Evolutionary conservation across 441 rosid species (phyloP).

Genomic region (Erodium texanum): DNA sequence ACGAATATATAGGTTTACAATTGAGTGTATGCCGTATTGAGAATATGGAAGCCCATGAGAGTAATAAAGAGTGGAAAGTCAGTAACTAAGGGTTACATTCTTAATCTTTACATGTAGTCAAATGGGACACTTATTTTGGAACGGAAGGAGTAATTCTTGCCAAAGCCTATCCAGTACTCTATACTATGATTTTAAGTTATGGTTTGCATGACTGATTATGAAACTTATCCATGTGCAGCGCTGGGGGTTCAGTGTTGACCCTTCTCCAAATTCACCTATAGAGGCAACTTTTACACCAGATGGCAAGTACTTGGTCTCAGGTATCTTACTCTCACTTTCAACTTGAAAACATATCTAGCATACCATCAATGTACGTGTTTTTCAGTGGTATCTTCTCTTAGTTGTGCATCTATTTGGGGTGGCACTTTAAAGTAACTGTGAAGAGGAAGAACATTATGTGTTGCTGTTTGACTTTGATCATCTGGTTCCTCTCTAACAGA

Average conservation of each 20-base stretch:
- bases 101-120: too few species aligned
- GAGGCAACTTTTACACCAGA: slow-evolving; percentile 97
- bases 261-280: slow-evolving; percentile 62
- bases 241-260: slow-evolving; percentile 84
- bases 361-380: not conserved
- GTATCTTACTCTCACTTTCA: slow-evolving; percentile 28
- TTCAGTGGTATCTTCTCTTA: too few species aligned
- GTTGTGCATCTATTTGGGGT: not conserved
- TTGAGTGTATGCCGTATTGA: too few species aligned
- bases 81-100: not conserved
- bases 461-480: not conserved
- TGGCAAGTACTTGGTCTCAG: slow-evolving; percentile 87
- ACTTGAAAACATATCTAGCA: not conserved
- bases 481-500: not conserved
- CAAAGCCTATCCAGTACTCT: not conserved
- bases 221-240: slow-evolving; percentile 37
- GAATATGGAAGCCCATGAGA: not conserved
- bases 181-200: not conserved
- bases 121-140: too few species aligned
- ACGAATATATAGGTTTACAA: too few species aligned
- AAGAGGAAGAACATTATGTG: not conserved
- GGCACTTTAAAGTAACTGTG: not conserved
- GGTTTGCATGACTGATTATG: slow-evolving; percentile 5
- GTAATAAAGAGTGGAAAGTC: not conserved
- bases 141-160: not conserved